Base-by-base conservation (phyloP, 805 yeast genomes). In the Pichia paraexigua region DNA sequence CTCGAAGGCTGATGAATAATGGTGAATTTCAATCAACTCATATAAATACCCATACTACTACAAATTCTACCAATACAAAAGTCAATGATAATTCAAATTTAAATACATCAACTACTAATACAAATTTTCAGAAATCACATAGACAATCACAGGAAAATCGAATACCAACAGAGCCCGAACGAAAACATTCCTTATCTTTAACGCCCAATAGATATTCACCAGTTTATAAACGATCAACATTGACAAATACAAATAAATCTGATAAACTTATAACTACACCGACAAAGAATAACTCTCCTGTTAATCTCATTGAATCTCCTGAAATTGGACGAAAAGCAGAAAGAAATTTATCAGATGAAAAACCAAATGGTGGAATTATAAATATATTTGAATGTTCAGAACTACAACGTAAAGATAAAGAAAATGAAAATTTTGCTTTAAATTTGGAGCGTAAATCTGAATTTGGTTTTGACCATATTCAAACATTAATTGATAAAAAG, bases 1-100 rank as follows among this genome's bases (percentile, higher is more conserved):
- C 82, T 1, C 71, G 75, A 56, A 61, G 83, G 46, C 69, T 76
- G 2, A 63, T 72, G 13, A 50, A 52, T 17, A 43, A 55, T 9
- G 57, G 57, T 15, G 47, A 52, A 42, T 52, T 45, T 41, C 51
- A 50, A 43, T 25, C 43, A 2, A 12, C 24, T 2, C 43, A 25
- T 25, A 30, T 17, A 43, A 28, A 43, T 21, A 13, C 21, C 24
- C 20, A 43, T 22, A 43, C 17, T 43, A 21, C 17, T 41, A 10
- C 43, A 41, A 41, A 21, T 41, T 5, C 43, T 9, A 20, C 17
- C 5, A 21, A 40, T 21, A 11, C 20, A 11, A 40, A 20, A 9
- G 9, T 4, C 25, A 20, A 20, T 20, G 11, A 17, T 20, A 40
- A 20, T 21, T 20, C 11, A 12, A 18, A 9, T 20, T n/a, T 25